phyloP scores from a whole-genome alignment of 352 stramenopile species.

The Phytopythium chamaehyphon region DNA sequence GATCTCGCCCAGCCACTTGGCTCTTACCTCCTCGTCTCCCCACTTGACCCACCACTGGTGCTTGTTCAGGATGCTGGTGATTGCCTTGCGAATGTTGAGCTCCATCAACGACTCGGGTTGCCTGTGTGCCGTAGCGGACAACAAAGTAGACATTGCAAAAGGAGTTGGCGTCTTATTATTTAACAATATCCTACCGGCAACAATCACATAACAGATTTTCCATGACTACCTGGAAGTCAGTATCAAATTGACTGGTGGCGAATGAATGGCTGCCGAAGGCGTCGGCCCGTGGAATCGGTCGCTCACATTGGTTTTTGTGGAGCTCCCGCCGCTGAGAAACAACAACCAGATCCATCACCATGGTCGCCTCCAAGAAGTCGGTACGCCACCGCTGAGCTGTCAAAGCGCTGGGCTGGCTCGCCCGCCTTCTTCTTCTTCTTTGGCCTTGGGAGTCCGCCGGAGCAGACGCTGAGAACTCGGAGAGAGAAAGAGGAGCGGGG shows the following conservation, averaged over 20 bases:
- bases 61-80: constrained; percentile 40
- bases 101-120: constrained; percentile 26
- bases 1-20: constrained; percentile 33
- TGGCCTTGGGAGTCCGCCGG: neutral
- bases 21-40: constrained; percentile 16
- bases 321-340: constrained; percentile 69
- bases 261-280: constrained; percentile 1
- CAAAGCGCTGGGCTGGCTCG: constrained; percentile 12
- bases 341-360: constrained; percentile 59
- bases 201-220: neutral
- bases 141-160: neutral
- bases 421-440: constrained; percentile 2
- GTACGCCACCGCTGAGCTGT: constrained; percentile 49
- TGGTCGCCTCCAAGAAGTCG: constrained; percentile 91
- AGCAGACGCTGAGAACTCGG: constrained; percentile 6
- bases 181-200: too few species aligned
- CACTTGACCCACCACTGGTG: constrained; percentile 36
- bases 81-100: constrained; percentile 23
- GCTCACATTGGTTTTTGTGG: constrained; percentile 51
- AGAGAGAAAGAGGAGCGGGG: constrained; percentile 2
- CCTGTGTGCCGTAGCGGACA: neutral
- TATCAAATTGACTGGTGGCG: neutral
- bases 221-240: neutral
- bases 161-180: neutral
- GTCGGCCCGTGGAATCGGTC: neutral